A percentile compares a stretch with the other conserved stretches of the same genome.
These are phyloP conservation scores for Cyclotella cryptica DNA, from an alignment of 108 stramenopile species.

Conservation along the genomic window DNA sequence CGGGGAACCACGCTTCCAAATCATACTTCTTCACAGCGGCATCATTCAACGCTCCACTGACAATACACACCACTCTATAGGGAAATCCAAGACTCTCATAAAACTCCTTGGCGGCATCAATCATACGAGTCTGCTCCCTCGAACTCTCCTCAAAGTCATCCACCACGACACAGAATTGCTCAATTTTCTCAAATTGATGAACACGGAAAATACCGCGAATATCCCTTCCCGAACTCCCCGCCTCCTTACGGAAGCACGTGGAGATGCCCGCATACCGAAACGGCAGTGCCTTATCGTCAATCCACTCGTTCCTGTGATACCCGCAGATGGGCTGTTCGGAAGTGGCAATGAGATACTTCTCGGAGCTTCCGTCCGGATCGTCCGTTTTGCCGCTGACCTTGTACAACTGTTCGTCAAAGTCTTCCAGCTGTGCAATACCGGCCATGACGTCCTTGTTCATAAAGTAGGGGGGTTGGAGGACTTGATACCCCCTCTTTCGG, in stretches of 20 bases:
- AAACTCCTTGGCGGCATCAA: constrained; percentile 95
- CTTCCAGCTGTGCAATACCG: constrained; percentile 98
- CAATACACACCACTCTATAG: constrained; percentile 98
- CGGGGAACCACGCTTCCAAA: constrained; percentile 99
- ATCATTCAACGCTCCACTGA: constrained; percentile 96
- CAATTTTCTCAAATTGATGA: constrained; percentile 99
- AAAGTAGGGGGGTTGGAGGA: constrained; percentile 98
- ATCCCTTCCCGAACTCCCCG: constrained; percentile 97
- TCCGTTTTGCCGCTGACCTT: constrained; percentile 96
- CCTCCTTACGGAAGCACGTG: constrained; percentile 99
- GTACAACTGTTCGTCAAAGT: constrained; percentile 99
- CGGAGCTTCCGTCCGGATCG: constrained; percentile 86
- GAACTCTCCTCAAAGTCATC: constrained; percentile 93
- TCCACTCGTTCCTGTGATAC: constrained; percentile 98
- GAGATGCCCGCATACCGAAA: constrained; percentile 96
- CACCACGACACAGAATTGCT: constrained; percentile 97
- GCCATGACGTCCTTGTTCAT: constrained; percentile 99
- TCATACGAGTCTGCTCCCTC: constrained; percentile 92
- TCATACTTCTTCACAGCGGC: constrained; percentile 99
- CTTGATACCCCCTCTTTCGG: constrained; percentile 88
- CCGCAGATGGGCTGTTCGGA: constrained; percentile 99
- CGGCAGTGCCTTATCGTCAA: constrained; percentile 82
- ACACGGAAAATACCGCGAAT: constrained; percentile 99
- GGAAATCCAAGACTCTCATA: constrained; percentile 95
- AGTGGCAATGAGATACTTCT: constrained; percentile 99